phyloP scores from a whole-genome alignment of 345 rosid genomes.

The Eutrema heterophyllum region DNA sequence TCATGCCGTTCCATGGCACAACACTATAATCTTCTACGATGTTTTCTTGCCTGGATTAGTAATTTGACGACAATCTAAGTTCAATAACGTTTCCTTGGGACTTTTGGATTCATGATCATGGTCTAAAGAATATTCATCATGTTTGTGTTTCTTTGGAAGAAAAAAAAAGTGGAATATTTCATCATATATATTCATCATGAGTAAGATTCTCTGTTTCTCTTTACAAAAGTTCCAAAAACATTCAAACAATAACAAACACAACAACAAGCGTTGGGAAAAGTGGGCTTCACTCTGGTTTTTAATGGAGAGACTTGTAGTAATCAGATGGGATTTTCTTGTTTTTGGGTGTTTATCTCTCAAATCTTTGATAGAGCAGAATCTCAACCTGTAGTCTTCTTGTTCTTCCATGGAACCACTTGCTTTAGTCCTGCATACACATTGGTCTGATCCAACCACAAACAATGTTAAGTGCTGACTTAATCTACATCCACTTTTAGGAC shows the following conservation, averaged over 20 bases:
- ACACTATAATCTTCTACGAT: too few species aligned
- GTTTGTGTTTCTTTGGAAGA: too few species aligned
- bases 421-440: constrained; percentile 61
- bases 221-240: constrained; percentile 13
- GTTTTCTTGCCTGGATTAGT: too few species aligned
- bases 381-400: constrained; percentile 34
- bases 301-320: neutral
- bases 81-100: too few species aligned
- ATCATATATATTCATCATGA: too few species aligned
- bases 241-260: neutral
- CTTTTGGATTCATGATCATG: too few species aligned
- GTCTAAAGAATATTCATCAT: too few species aligned
- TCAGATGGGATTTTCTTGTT: neutral
- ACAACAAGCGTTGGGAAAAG: neutral
- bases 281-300: neutral
- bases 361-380: neutral
- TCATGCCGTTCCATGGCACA: too few species aligned
- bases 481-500: neutral
- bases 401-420: constrained; percentile 66
- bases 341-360: neutral
- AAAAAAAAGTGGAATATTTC: too few species aligned
- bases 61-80: too few species aligned
- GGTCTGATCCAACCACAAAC: constrained; percentile 42
- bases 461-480: neutral
- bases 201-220: constrained; percentile 12